Evolutionary conservation across 2,329 filamentous ascomycete genomes (phyloP).

Genomic region (Phaeosphaeriaceae sp.): DNA sequence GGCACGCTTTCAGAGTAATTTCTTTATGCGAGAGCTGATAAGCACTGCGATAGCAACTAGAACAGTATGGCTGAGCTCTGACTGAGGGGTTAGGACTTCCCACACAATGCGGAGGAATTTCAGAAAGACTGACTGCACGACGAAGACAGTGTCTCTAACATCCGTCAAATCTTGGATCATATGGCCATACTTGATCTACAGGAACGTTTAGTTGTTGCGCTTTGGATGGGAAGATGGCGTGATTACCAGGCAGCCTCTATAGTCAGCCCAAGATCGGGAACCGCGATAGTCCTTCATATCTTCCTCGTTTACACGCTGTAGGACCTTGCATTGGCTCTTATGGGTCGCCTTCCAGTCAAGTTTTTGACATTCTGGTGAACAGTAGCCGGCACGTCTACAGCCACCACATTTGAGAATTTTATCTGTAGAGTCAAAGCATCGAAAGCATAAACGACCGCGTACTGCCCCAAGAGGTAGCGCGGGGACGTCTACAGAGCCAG

Average conservation of each 20-base stretch:
- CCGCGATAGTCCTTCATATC: constrained; percentile 21
- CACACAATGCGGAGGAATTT: not conserved
- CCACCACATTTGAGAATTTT: constrained; percentile 21
- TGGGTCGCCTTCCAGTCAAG: constrained; percentile 23
- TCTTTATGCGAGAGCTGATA: constrained; percentile 18
- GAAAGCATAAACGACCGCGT: constrained; percentile 24
- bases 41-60: constrained; percentile 18
- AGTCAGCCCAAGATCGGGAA: constrained; percentile 19
- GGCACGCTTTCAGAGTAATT: constrained; percentile 15
- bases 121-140: constrained; percentile 20
- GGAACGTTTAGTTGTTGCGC: not conserved
- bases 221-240: not conserved
- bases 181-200: constrained; percentile 15
- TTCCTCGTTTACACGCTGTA: constrained; percentile 18
- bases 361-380: constrained; percentile 27
- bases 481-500: constrained; percentile 18
- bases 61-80: constrained; percentile 26
- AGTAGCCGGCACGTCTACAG: constrained; percentile 25
- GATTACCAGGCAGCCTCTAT: constrained; percentile 12
- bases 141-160: constrained; percentile 10
- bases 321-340: constrained; percentile 27
- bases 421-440: constrained; percentile 20
- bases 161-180: constrained; percentile 10
- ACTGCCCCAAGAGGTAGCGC: constrained; percentile 21
- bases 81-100: not conserved